A percentile compares a stretch with the other conserved stretches of the same genome.
phyloP scores from a whole-genome alignment of 371 early-diverging fungal genomes.

The Mucor ambiguus region DNA sequence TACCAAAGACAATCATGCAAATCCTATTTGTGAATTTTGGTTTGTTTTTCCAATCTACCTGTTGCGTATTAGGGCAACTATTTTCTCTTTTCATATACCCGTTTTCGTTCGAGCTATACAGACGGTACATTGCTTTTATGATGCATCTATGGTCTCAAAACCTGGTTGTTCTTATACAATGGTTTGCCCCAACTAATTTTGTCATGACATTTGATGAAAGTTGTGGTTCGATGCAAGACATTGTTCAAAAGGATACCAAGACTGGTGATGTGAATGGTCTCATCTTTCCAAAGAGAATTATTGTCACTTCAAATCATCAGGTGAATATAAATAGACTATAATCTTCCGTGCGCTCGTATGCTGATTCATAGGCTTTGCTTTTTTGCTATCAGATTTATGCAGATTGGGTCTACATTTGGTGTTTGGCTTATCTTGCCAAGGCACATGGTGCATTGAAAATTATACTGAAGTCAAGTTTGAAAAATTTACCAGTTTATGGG shows the following conservation, averaged over 20 bases:
- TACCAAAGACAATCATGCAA: constrained; percentile 20
- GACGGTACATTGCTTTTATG: constrained; percentile 52
- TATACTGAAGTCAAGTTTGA: constrained; percentile 77
- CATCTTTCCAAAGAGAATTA: constrained; percentile 47
- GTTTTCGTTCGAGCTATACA: constrained; percentile 41
- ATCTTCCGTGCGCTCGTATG: background rate
- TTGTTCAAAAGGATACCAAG: constrained; percentile 19
- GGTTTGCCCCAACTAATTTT: constrained; percentile 66
- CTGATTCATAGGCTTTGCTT: background rate
- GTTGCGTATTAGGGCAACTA: constrained; percentile 35
- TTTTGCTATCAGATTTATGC: constrained; percentile 63
- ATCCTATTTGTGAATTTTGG: constrained; percentile 31
- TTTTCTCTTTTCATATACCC: constrained; percentile 39
- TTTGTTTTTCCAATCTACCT: constrained; percentile 39
- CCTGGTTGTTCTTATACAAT: constrained; percentile 60
- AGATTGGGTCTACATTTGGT: constrained; percentile 93
- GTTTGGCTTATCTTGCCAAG: constrained; percentile 61
- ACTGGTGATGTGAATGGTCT: constrained; percentile 25
- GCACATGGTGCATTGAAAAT: constrained; percentile 83
- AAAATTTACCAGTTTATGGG: constrained; percentile 83
- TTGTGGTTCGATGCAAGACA: constrained; percentile 31
- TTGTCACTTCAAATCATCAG: constrained; percentile 83
- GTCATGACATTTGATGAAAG: constrained; percentile 60
- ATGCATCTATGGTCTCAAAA: constrained; percentile 66
- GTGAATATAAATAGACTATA: constrained; percentile 26